Conservation (phyloP, 2,329 filamentous ascomycete species). For the Colletotrichum tabaci region DNA sequence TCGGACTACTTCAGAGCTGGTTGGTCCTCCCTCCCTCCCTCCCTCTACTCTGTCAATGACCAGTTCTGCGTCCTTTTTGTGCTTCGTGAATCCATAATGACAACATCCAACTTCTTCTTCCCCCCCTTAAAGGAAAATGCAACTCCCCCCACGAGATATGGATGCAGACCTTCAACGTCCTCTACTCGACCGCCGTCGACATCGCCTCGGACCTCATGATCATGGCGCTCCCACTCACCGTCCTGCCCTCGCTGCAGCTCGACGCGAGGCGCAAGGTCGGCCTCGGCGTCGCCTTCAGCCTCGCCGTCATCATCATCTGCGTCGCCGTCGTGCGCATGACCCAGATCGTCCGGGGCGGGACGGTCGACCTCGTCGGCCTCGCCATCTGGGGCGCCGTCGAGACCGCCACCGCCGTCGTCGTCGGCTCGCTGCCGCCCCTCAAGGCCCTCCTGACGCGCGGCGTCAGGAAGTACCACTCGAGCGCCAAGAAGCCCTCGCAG, state of each 20-base stretch:
- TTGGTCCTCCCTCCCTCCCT: conserved; percentile 12
- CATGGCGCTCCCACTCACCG: conserved; percentile 44
- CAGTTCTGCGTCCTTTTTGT: no score
- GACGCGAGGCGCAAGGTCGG: conserved; percentile 43
- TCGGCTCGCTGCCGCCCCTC: conserved; percentile 45
- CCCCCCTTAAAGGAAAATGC: conserved; percentile 39
- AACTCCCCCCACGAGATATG: conserved; percentile 36
- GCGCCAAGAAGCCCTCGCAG: conserved; percentile 12
- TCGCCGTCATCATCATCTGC: conserved; percentile 45
- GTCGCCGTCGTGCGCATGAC: conserved; percentile 46
- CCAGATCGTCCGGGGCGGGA: conserved; percentile 41
- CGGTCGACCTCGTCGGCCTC: conserved; percentile 44
- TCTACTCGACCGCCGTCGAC: conserved; percentile 43
- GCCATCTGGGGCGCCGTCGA: conserved; percentile 41
- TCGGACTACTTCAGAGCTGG: conserved; percentile 42
- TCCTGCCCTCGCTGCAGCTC: conserved; percentile 42
- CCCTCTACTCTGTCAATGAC: no score
- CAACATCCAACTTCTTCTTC: not conserved
- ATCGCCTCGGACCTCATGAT: conserved; percentile 43
- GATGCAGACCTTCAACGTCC: conserved; percentile 41
- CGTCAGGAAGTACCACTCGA: conserved; percentile 31
- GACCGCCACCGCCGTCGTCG: conserved; percentile 39
- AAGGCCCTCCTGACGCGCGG: conserved; percentile 42
- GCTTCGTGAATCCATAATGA: not conserved
- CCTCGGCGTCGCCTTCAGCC: conserved; percentile 43